Evolutionary conservation across 352 stramenopile genomes (phyloP), one percentile per base, ranked within the genome.

Genomic region (Pythium periplocum): DNA sequence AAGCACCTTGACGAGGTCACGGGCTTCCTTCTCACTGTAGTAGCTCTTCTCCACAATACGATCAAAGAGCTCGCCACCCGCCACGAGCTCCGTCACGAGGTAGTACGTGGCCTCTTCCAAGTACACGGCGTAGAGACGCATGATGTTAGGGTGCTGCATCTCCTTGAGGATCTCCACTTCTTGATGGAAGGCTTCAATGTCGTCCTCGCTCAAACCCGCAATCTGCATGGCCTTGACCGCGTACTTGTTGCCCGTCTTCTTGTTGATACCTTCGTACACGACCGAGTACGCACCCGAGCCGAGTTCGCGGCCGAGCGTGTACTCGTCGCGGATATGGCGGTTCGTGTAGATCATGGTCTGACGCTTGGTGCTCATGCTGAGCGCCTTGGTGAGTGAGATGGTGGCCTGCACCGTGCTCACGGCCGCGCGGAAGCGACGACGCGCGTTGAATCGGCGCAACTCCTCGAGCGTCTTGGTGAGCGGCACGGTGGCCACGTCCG

Each of bases 21-120:
- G 57, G 6, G 84, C 84, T 51, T 95, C 80, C 49, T 86, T 70
- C 53, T 95, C 84, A 32, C 65, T 77, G 67, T 95, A 95, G 38
- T 87, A 90, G 48, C 85, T 88, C 66, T 93, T 95, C 65, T 93
- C 78, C 38, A 93, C 80, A 57, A 95, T 95, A 12, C 84, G 73
- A 36, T 95, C 84, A 59, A 95, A 95, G 30, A 95, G 71, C 57
- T 95, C 84, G 2, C 82, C 81, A 10, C 84, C 84, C 6, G 78
- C 80, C 68, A 98, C 96, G 40, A 97, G 87, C 70, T 99, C 95
- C 50, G 97, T 98, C 8, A 99, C 95, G 43, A 99, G 78, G 66
- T 98, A 99, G 72, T 96, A 99, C 59, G 97, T 82, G 32, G 90
- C 75, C 11, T 86, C 71, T 37, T 97, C 89, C 42, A 96, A 70